Percentiles rank a stretch among this genome's conserved stretches.
phyloP scores from a whole-genome alignment of 129 eudicot species.

The Flaveria brownii region DNA sequence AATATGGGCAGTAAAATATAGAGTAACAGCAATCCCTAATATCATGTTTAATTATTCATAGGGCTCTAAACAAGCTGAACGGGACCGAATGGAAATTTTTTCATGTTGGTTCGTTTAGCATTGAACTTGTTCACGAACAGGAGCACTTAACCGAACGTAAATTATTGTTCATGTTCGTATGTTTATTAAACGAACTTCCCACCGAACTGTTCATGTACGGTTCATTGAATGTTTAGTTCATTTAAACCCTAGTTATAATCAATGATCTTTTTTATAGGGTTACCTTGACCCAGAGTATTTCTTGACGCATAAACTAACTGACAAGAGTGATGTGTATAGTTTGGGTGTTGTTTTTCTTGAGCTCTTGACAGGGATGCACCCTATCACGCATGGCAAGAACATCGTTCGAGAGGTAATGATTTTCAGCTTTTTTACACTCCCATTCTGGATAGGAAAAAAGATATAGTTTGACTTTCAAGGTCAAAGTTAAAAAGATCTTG shows the following conservation, averaged over 20 bases:
- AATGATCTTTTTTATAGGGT: constrained; percentile 53
- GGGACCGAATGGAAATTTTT: too few relatives aligned
- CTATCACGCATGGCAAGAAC: constrained; percentile 88
- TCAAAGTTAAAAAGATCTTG: constrained; percentile 12
- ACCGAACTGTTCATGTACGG: too few relatives aligned
- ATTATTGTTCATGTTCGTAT: too few relatives aligned
- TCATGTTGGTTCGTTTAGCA: too few relatives aligned
- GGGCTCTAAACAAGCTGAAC: too few relatives aligned
- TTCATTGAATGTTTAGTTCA: too few relatives aligned
- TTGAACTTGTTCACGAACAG: too few relatives aligned
- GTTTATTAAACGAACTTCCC: too few relatives aligned
- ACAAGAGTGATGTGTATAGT: constrained; percentile 93
- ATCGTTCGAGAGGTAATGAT: constrained; percentile 82
- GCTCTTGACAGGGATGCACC: constrained; percentile 81
- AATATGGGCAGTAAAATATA: not conserved
- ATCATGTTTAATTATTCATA: not conserved
- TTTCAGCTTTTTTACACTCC: not conserved
- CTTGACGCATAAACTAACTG: constrained; percentile 85
- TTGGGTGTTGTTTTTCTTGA: constrained; percentile 89
- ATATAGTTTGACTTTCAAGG: constrained; percentile 18
- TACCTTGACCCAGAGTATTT: constrained; percentile 95
- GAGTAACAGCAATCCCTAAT: not conserved
- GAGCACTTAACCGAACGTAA: too few relatives aligned
- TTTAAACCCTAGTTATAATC: not conserved
- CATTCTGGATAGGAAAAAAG: not conserved